These are phyloP conservation scores for Mortierella sp. DNA, from an alignment of 371 early-diverging fungal species.

Conservation along the genomic window DNA sequence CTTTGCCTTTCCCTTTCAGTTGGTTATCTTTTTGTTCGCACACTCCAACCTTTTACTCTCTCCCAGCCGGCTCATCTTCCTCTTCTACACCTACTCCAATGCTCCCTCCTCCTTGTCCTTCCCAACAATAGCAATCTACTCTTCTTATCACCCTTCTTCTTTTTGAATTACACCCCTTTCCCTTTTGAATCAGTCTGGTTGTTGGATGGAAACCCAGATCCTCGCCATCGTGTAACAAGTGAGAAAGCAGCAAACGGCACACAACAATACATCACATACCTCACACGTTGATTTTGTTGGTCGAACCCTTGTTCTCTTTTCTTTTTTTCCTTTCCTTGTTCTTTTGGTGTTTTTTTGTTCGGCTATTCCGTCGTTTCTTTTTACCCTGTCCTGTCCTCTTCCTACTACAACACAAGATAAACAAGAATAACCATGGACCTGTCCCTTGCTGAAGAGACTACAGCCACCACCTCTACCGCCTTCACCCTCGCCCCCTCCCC, in stretches of 20 bases:
- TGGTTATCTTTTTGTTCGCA: not conserved
- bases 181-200: not conserved
- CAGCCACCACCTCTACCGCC: not conserved
- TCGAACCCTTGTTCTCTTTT: not conserved
- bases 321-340: not conserved
- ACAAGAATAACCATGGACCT: not conserved
- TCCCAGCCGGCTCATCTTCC: not conserved
- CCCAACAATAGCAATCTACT: not conserved
- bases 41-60: not conserved
- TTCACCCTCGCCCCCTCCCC: not conserved
- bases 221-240: conserved; percentile 1
- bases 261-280: no score
- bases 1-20: not conserved
- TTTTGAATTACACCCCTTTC: not conserved
- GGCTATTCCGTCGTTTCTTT: not conserved
- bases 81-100: not conserved
- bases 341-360: not conserved
- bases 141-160: not conserved
- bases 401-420: not conserved
- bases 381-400: not conserved
- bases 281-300: no score
- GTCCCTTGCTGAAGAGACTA: not conserved
- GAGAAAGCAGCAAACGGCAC: no score
- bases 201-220: conserved; percentile 1
- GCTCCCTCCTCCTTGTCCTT: not conserved